A percentile compares a stretch with the other conserved stretches of the same genome.
Evolutionary conservation across 2,329 filamentous ascomycete genomes (phyloP).

Genomic region (Arthrobotrys sinensis): DNA sequence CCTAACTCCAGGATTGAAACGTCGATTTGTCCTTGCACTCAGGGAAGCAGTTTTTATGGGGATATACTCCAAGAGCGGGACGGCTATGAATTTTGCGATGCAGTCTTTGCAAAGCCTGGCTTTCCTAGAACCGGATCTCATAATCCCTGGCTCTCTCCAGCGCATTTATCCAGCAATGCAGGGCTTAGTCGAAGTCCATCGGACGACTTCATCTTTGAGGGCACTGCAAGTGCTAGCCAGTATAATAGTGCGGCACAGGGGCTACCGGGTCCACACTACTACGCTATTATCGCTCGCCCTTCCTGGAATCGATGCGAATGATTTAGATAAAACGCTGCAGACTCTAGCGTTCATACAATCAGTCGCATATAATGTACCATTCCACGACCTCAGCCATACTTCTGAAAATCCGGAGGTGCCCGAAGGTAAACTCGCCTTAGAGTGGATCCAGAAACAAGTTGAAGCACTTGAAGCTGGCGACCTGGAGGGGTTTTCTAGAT

Average conservation of each 20-base stretch:
- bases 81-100: slow-evolving; percentile 91
- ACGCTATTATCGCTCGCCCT: slow-evolving; percentile 91
- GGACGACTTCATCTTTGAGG: slow-evolving; percentile 92
- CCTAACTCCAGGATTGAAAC: slow-evolving; percentile 85
- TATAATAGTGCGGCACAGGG: slow-evolving; percentile 91
- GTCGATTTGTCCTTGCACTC: slow-evolving; percentile 88
- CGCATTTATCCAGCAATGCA: slow-evolving; percentile 97
- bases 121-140: slow-evolving; percentile 90
- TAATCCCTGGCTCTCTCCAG: slow-evolving; percentile 92
- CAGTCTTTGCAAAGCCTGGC: slow-evolving; percentile 90
- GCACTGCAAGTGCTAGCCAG: slow-evolving; percentile 92
- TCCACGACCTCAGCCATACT: slow-evolving; percentile 81
- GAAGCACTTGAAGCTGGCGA: slow-evolving; percentile 94
- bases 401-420: slow-evolving; percentile 77
- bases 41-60: slow-evolving; percentile 98
- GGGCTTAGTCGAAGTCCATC: slow-evolving; percentile 95
- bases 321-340: slow-evolving; percentile 95
- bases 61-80: slow-evolving; percentile 94
- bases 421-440: slow-evolving; percentile 68
- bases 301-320: slow-evolving; percentile 97
- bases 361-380: slow-evolving; percentile 95
- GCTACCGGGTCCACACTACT: slow-evolving; percentile 96
- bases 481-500: slow-evolving; percentile 87
- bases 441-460: slow-evolving; percentile 93
- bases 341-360: slow-evolving; percentile 95